Conservation (phyloP, 768 basidiomycete genomes). For the Lentinula aciculospora region DNA sequence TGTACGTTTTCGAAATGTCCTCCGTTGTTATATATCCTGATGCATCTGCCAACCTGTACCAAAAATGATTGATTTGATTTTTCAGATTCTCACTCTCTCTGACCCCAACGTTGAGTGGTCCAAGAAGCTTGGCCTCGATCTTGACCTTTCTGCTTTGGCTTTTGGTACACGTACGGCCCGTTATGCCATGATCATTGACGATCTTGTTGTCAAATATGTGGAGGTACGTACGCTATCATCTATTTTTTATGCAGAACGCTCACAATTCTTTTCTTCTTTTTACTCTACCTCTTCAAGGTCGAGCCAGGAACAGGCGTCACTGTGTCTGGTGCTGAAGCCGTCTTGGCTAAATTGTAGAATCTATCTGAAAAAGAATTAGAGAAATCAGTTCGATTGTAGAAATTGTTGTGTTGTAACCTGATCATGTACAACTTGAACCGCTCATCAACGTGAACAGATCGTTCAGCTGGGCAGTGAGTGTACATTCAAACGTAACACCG, state of each 20-base stretch:
- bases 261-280: too few relatives aligned
- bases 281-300: conserved; percentile 24
- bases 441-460: too few relatives aligned
- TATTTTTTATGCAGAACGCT: too few relatives aligned
- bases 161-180: conserved; percentile 56
- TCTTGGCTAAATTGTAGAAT: conserved; percentile 41
- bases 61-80: too few relatives aligned
- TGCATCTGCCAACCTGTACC: too few relatives aligned
- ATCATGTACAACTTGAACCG: too few relatives aligned
- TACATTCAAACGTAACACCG: too few relatives aligned
- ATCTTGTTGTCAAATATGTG: conserved; percentile 65
- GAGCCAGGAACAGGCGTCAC: conserved; percentile 47
- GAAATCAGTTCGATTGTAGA: too few relatives aligned
- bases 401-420: too few relatives aligned
- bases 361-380: background rate
- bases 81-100: conserved; percentile 53
- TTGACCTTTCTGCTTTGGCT: conserved; percentile 43
- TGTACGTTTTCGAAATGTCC: conserved; percentile 27
- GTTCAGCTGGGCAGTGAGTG: too few relatives aligned
- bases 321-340: conserved; percentile 53
- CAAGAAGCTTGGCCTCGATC: conserved; percentile 42
- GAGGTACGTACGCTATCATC: conserved; percentile 37
- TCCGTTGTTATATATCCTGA: conserved; percentile 18
- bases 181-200: conserved; percentile 62
- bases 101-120: conserved; percentile 57